Base-by-base conservation (phyloP, 1,284 basidiomycete genomes). In the Amylostereum areolatum region DNA sequence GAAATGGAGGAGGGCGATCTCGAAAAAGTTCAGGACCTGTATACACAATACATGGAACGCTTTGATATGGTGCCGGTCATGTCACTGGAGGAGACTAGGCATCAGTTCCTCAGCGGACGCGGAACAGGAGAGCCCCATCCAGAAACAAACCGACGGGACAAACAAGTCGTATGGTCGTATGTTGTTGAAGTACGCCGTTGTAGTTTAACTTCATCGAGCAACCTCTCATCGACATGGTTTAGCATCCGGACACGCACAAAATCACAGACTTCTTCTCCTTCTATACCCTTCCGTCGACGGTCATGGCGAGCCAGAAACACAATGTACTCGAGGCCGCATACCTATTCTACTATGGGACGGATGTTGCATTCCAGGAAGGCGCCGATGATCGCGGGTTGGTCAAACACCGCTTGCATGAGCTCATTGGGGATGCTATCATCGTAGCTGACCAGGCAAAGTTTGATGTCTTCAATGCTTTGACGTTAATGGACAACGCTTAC, bases 201-300 rank as follows among this genome's bases (percentile, higher is more conserved):
- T 34, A 27, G 29, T 45, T 11, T 29, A 11, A n/a, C 9, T 33
- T 37, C 8, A 34, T 33, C 36, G 6, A 18, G 18, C 18, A 18
- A 18, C 18, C 8, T 29, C 7, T 25, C 27, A 28, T n/a, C 30
- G 7, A 39, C 30, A 48, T 58, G 12, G 44, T 50, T 5, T 52
- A 97, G 92, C 79, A 97, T 64, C 86, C 88, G 0, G 70, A 80
- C 47, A 89, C 88, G 4, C 81, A 88, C 51, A 77, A 80, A 50
- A 89, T 99, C 60, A 97, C 95, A 2, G 97, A 99, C 69, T 87
- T 96, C 62, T 87, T 98, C 67, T 96, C 96, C 5, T 97, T 98
- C 74, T 99, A 97, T 69, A 91, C 90, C 6, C 81, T 99, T 24
- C 96, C 97, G 0, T 98, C 95, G 4, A 90, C 90, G 2, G 82